These are phyloP conservation scores for Aureobasidium sp. DNA, from an alignment of 2,329 filamentous ascomycete species.

Conservation along the genomic window DNA sequence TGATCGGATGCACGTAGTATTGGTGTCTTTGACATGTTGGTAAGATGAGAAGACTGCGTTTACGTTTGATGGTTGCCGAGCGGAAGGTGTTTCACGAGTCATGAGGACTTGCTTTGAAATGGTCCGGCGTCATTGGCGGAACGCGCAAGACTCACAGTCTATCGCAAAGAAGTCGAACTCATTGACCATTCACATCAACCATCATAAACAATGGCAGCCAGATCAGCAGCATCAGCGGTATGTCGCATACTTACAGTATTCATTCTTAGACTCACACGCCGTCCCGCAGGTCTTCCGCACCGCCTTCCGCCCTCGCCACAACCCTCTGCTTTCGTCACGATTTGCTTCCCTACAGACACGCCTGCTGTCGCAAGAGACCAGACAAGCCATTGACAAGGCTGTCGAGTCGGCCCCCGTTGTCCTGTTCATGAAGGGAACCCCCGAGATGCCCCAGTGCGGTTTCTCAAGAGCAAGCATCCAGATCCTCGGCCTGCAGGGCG, in stretches of 20 bases:
- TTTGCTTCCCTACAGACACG: slow-evolving; percentile 49
- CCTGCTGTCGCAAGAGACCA: slow-evolving; percentile 72
- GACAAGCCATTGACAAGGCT: slow-evolving; percentile 80
- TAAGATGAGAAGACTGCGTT: background rate
- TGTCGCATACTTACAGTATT: background rate
- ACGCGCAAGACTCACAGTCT: background rate
- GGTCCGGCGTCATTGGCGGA: slow-evolving; percentile 14
- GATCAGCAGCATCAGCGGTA: slow-evolving; percentile 17
- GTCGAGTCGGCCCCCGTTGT: slow-evolving; percentile 85
- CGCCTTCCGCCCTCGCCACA: slow-evolving; percentile 37
- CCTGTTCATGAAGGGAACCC: slow-evolving; percentile 98
- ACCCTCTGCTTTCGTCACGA: slow-evolving; percentile 35
- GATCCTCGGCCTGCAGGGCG: slow-evolving; percentile 88
- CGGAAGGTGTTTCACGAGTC: slow-evolving; percentile 1
- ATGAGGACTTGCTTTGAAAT: slow-evolving; percentile 11
- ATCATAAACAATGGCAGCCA: slow-evolving; percentile 14
- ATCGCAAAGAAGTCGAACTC: background rate
- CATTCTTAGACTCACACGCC: background rate
- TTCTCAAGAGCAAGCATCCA: slow-evolving; percentile 94
- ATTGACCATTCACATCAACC: background rate
- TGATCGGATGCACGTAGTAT: slow-evolving; percentile 31
- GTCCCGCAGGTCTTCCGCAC: slow-evolving; percentile 38
- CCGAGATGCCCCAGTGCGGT: slow-evolving; percentile 90
- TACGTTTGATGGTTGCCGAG: background rate
- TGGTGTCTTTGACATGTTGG: slow-evolving; percentile 3